Percentiles rank a stretch among this genome's conserved stretches.
Evolutionary conservation across 768 basidiomycete genomes (phyloP).

Genomic region (Harrya chromipes): DNA sequence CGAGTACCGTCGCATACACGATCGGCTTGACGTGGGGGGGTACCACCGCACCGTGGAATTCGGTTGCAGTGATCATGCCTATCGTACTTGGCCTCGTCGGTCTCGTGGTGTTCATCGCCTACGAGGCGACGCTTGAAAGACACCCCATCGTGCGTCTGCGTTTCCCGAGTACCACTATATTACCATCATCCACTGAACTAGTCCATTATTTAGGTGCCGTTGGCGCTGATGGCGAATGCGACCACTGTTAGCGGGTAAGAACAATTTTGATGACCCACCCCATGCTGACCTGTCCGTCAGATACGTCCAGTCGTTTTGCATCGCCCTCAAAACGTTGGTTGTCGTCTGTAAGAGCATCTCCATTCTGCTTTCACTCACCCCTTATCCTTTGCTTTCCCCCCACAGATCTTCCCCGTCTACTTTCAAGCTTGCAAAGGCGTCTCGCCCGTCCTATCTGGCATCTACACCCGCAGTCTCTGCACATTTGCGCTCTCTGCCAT

Average conservation of each 20-base stretch:
- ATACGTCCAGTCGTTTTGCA: slow-evolving; percentile 33
- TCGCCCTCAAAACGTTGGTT: slow-evolving; percentile 17
- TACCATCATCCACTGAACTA: slow-evolving; percentile 8
- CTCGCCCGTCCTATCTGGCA: slow-evolving; percentile 35
- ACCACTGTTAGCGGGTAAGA: slow-evolving; percentile 27
- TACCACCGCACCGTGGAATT: slow-evolving; percentile 39
- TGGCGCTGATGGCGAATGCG: too few species aligned
- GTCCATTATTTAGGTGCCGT: too few species aligned
- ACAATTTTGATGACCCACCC: neutral
- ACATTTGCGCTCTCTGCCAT: slow-evolving; percentile 39
- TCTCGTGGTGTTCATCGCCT: slow-evolving; percentile 34
- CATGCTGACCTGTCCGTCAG: neutral
- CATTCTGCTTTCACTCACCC: neutral
- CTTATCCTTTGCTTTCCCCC: neutral
- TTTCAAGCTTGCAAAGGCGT: too few species aligned
- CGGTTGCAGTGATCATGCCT: slow-evolving; percentile 39
- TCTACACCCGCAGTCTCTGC: slow-evolving; percentile 35
- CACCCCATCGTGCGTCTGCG: slow-evolving; percentile 32
- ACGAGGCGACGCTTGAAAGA: slow-evolving; percentile 34
- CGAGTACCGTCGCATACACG: slow-evolving; percentile 25
- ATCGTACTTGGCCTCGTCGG: slow-evolving; percentile 40
- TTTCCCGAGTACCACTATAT: too few species aligned
- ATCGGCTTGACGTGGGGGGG: slow-evolving; percentile 45
- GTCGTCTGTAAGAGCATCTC: slow-evolving; percentile 21
- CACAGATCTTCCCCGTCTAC: slow-evolving; percentile 40